Conservation (phyloP, 305 asterid species). For the Solanum hybrid region DNA sequence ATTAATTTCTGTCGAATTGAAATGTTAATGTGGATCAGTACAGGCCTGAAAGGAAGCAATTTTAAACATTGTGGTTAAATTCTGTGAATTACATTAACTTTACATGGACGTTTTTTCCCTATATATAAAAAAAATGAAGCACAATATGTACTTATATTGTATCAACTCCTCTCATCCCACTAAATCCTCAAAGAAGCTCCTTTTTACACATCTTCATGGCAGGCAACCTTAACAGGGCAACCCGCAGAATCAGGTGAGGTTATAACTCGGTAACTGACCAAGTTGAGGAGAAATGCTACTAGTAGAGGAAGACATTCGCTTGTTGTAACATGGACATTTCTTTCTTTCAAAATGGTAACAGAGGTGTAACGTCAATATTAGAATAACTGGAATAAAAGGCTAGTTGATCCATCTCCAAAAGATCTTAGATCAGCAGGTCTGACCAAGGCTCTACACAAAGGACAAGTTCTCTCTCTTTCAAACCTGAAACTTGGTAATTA, state of each 20-base stretch:
- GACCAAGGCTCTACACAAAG: slow-evolving; percentile 36
- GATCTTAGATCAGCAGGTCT: slow-evolving; percentile 32
- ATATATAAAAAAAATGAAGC: not conserved
- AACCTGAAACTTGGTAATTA: slow-evolving; percentile 21
- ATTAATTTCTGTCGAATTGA: not conserved
- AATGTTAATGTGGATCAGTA: not conserved
- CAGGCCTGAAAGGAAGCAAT: not conserved
- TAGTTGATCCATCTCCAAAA: slow-evolving; percentile 40
- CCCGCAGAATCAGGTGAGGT: not conserved
- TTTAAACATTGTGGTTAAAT: not conserved
- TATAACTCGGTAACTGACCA: not conserved
- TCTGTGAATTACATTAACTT: not conserved
- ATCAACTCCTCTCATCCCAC: not conserved
- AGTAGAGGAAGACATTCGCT: not conserved
- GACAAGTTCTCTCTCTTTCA: slow-evolving; percentile 41
- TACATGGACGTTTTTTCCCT: not conserved
- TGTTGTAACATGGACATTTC: not conserved
- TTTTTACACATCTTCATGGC: not conserved
- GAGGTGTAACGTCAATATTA: not conserved
- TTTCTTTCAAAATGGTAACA: not conserved
- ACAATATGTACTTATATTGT: not conserved
- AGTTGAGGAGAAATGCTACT: not conserved
- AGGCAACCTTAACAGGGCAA: not conserved
- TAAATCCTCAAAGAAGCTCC: not conserved
- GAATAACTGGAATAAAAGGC: slow-evolving; percentile 29